Conservation (phyloP, 1,139 yeast genomes). For the Saccharomyces pastorianus region DNA sequence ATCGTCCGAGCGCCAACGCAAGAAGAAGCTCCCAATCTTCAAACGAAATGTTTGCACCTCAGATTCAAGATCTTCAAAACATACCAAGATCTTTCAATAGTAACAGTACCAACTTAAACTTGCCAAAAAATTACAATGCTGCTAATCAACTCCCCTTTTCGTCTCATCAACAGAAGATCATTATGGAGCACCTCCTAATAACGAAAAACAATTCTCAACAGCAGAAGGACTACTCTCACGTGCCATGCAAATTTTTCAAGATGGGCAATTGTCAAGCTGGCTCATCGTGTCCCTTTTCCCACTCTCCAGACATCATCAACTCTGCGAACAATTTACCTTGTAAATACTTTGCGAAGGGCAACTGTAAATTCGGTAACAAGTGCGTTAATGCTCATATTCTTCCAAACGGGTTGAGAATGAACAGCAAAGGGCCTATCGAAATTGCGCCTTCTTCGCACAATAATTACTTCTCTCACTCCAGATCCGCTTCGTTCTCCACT, state of each 20-base stretch:
- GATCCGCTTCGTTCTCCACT: not conserved
- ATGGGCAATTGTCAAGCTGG: conserved; percentile 97
- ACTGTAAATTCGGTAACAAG: conserved; percentile 85
- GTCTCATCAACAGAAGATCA: conserved; percentile 23
- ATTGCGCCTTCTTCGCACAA: conserved; percentile 30
- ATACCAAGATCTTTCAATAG: not conserved
- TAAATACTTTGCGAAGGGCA: conserved; percentile 89
- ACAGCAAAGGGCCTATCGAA: not conserved
- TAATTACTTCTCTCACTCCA: not conserved
- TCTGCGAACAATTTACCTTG: conserved; percentile 65
- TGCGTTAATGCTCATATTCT: conserved; percentile 88
- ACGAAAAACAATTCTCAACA: conserved; percentile 20
- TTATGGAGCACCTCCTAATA: conserved; percentile 22
- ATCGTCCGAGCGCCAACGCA: not conserved
- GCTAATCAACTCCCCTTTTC: not conserved
- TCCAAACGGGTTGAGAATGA: conserved; percentile 81
- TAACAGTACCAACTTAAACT: not conserved
- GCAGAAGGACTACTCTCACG: conserved; percentile 48
- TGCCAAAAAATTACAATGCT: not conserved
- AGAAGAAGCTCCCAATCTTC: not conserved
- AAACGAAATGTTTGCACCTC: not conserved
- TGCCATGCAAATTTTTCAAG: conserved; percentile 85
- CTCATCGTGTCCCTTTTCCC: conserved; percentile 82
- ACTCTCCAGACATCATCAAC: conserved; percentile 39
- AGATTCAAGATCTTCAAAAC: not conserved